Base-by-base conservation (phyloP, 257 asterid genomes). In the Dorcoceras hygrometricum region DNA sequence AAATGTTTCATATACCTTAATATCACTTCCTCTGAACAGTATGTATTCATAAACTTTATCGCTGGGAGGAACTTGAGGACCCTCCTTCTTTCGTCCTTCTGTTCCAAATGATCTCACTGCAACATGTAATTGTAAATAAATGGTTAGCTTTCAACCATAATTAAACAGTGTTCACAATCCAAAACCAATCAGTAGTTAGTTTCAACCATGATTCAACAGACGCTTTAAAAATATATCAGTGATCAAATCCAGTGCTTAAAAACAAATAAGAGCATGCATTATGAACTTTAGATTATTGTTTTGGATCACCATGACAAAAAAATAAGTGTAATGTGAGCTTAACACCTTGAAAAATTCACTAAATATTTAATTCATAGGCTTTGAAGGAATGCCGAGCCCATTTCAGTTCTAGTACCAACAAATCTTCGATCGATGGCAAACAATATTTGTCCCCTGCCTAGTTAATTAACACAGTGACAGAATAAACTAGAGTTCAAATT, bases 31-130 rank as follows among this genome's bases (percentile, higher is more conserved):
- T 63, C 97, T 90, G 57, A 93, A 93, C 24, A 93, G 86, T 63
- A 93, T 93, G 81, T 86, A 93, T 46, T 93, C 99, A 74, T 90
- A 93, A 62, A 87, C 71, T 76, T 83, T 93, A 74, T 88, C 99
- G 28, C 95, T 76, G 0, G 97, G 95, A 67, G 87, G 97, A 50
- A 93, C 89, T 70, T 90, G 97, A 10, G 97, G 89, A 12, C 99
- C 97, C 57, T 93, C 97, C 71, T 82, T 88, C 73, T 88, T 90
- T 39, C 99, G 86, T 39, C 95, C 97, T 84, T 93, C 99, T 1
- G 99, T 93, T 55, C 99, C 99, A 68, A 86, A 93, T 75, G 99
- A 90, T 75, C 97, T 81, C 78, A 93, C 97, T 93, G 90, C 64
- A 69, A 34, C 8, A 56, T 7, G 46, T 59, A 12, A 5, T 61